Conservation (phyloP, 2,329 filamentous ascomycete genomes). For the Penicillium sp. region DNA sequence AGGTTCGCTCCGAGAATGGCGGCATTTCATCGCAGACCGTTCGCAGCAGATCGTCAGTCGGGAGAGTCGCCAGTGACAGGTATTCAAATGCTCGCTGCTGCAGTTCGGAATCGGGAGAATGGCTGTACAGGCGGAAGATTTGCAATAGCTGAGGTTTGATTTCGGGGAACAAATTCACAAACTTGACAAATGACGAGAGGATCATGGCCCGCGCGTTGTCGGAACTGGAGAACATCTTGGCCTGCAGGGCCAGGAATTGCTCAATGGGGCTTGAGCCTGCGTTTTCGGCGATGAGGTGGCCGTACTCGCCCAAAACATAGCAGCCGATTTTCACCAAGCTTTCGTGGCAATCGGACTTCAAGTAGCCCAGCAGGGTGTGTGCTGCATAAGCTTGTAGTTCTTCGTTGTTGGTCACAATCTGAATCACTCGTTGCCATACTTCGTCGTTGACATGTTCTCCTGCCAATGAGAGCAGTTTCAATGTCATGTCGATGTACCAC, state of each 20-base stretch:
- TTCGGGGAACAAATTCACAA: slow-evolving; percentile 95
- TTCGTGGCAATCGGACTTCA: slow-evolving; percentile 93
- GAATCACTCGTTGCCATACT: slow-evolving; percentile 97
- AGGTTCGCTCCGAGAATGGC: slow-evolving; percentile 91
- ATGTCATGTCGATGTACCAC: slow-evolving; percentile 98
- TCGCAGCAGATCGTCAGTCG: slow-evolving; percentile 84
- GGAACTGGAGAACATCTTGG: slow-evolving; percentile 84
- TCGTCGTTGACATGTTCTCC: slow-evolving; percentile 98
- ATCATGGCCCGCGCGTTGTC: slow-evolving; percentile 90
- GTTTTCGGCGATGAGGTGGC: slow-evolving; percentile 91
- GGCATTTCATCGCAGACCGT: slow-evolving; percentile 99
- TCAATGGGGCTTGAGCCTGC: slow-evolving; percentile 92
- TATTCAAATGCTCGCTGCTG: slow-evolving; percentile 98
- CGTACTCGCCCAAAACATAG: slow-evolving; percentile 94
- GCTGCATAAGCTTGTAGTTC: slow-evolving; percentile 96
- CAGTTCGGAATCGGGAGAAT: slow-evolving; percentile 90
- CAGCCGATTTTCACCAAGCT: slow-evolving; percentile 96
- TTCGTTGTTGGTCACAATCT: slow-evolving; percentile 99
- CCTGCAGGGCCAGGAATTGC: slow-evolving; percentile 88
- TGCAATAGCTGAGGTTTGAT: slow-evolving; percentile 93
- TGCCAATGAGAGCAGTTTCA: slow-evolving; percentile 91
- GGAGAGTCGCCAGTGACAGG: slow-evolving; percentile 75
- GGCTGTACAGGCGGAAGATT: slow-evolving; percentile 87
- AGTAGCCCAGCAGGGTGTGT: slow-evolving; percentile 85
- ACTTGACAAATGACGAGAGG: slow-evolving; percentile 93